These are phyloP conservation scores for Trametes elegans DNA, from an alignment of 768 basidiomycete genomes.

Conservation along the genomic window DNA sequence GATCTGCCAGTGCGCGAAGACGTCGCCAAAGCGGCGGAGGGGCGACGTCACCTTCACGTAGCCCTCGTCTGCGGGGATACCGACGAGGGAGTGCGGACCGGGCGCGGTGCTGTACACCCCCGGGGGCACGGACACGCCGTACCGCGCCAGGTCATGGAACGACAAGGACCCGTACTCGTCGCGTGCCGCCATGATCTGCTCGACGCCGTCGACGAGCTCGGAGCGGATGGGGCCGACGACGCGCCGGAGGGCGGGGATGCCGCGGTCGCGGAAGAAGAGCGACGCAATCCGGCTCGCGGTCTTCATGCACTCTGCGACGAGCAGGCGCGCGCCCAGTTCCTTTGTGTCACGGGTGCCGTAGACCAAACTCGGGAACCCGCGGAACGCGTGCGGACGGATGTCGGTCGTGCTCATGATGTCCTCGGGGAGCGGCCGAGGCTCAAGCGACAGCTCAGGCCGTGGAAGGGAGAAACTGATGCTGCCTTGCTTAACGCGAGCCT, in stretches of 20 bases:
- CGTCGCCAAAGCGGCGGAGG: slow-evolving; percentile 78
- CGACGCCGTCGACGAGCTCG: slow-evolving; percentile 34
- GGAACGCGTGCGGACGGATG: slow-evolving; percentile 9
- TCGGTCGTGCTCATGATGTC: neutral
- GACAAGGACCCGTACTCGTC: slow-evolving; percentile 45
- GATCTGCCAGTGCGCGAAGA: slow-evolving; percentile 91
- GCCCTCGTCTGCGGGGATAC: slow-evolving; percentile 69
- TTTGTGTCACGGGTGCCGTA: slow-evolving; percentile 41
- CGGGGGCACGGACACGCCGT: slow-evolving; percentile 33
- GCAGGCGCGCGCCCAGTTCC: slow-evolving; percentile 43
- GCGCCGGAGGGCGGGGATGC: slow-evolving; percentile 66
- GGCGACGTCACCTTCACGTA: slow-evolving; percentile 87
- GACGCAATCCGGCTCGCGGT: slow-evolving; percentile 76
- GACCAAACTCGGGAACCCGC: slow-evolving; percentile 49
- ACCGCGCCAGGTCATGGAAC: slow-evolving; percentile 33
- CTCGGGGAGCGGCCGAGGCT: slow-evolving; percentile 29
- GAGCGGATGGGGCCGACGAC: slow-evolving; percentile 32
- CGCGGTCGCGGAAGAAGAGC: slow-evolving; percentile 57
- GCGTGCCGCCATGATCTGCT: slow-evolving; percentile 49
- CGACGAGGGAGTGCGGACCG: slow-evolving; percentile 64
- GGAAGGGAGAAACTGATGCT: slow-evolving; percentile 28
- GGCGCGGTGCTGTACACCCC: slow-evolving; percentile 52
- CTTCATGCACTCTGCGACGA: slow-evolving; percentile 84
- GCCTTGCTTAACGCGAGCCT: slow-evolving; percentile 18
- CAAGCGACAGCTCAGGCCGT: slow-evolving; percentile 28